Evolutionary conservation across 345 rosid species (phyloP), one percentile per base, ranked within the genome.

Genomic region (Heritiera littoralis): DNA sequence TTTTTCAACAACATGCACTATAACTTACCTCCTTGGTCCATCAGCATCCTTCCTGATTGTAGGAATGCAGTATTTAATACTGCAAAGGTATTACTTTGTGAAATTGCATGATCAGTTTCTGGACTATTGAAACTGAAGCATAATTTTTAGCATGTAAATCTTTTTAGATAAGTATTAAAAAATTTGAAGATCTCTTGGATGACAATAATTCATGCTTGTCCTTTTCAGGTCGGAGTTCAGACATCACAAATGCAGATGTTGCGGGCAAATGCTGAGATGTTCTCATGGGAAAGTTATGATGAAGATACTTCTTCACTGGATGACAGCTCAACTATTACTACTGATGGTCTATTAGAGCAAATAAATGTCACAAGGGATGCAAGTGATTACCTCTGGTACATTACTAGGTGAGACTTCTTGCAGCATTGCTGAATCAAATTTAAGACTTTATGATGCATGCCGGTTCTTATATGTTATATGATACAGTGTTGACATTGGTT

Each of bases 11-110:
- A 92, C 81, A 93, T 93, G 91, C 98, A 93, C 80, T 95, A 93
- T 64, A 95, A 93, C 87, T 88, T 95, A 74, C 98, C 98, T 76
- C 98, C 98, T 74, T 93, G 98, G 98, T 95, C 98, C 55, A 90
- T 95, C 85, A 95, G 98, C 79, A 88, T 95, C 78, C 97, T 95
- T 77, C 98, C 98, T 11, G 98, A 95, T 79, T 95, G 98, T 86
- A 86, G 97, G 77, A 95, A 95, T 80, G 97, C 88, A 2, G 94
- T 92, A 78, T 95, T 93, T 74, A 95, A 95, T 67, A 93, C 98
- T 7, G 98, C 98, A 68, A 95, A 95, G 94, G 98, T 92, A 90
- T 54, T 64, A 69, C 6, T 51, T 74, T 32, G 35, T 17, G 9
- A 72, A 23, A 30, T 18, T n/a, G 20, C 14, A 9, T 54, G 6